These are phyloP conservation scores for Debaryomycetaceae sp. DNA, from an alignment of 1,139 yeast species.

Conservation along the genomic window DNA sequence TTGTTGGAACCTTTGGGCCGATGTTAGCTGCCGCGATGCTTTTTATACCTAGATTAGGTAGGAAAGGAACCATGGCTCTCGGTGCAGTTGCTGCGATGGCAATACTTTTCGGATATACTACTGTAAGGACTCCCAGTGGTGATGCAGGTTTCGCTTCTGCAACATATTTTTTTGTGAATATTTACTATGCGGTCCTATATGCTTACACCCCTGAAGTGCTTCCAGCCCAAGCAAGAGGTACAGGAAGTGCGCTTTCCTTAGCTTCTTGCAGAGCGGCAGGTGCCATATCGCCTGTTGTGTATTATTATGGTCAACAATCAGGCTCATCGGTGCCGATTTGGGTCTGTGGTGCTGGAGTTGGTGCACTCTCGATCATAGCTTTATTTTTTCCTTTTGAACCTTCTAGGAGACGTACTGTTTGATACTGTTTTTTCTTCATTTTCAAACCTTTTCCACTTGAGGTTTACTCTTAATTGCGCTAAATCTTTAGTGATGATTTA, in stretches of 20 bases:
- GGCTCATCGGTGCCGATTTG: constrained; percentile 48
- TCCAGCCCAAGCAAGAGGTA: constrained; percentile 53
- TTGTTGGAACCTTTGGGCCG: constrained; percentile 56
- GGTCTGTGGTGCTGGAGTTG: constrained; percentile 56
- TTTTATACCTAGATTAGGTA: constrained; percentile 45
- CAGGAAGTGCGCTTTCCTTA: constrained; percentile 53
- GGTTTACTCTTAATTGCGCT: too few relatives aligned
- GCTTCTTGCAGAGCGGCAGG: constrained; percentile 46
- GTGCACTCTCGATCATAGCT: constrained; percentile 40
- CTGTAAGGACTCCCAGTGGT: constrained; percentile 46
- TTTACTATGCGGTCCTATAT: constrained; percentile 53
- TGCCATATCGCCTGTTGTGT: constrained; percentile 50
- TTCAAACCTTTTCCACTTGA: too few relatives aligned
- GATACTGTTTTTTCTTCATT: too few relatives aligned
- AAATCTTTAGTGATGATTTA: too few relatives aligned
- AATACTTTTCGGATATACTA: constrained; percentile 54
- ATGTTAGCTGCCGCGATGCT: constrained; percentile 47
- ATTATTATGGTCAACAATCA: constrained; percentile 42
- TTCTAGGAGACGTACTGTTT: constrained; percentile 1
- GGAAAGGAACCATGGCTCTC: constrained; percentile 53
- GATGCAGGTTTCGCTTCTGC: constrained; percentile 53
- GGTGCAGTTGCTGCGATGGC: constrained; percentile 54
- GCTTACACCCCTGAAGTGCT: constrained; percentile 61
- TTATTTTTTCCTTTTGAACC: constrained; percentile 50
- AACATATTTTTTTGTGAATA: constrained; percentile 47